Evolutionary conservation across 139 green algal genomes (phyloP), one percentile per base, ranked within the genome.

Genomic region (Haematococcus lacustris): DNA sequence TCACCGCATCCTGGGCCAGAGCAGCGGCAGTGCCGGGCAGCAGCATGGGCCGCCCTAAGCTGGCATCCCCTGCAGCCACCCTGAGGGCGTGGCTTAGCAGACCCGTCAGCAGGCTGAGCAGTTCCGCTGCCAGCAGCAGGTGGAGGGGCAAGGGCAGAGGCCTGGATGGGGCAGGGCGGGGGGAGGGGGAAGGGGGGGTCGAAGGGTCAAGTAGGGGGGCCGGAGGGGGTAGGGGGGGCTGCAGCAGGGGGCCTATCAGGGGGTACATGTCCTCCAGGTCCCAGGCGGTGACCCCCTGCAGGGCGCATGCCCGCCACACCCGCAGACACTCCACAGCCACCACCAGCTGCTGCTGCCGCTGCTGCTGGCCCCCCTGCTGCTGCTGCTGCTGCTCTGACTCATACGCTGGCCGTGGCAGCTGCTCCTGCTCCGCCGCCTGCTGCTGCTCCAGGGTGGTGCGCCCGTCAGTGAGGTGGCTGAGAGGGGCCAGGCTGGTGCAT

Each of bases 251-350:
- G 17, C 50, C 68, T 50, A 71, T 2, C 64, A 43, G 71, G 28
- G 73, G 60, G 74, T 82, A 89, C 43, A 82, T 61, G 39, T 84
- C 73, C 13, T 89, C 83, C n/a, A 88, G 40, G 33, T 59, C 50
- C 3, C 7, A 80, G 64, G 21, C 59, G 6, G 43, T 50, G n/a
- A 89, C 60, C 28, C 75, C 71, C 40, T 90, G 83, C 33, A 76
- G 61, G 2, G 80, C 81, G 39, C 78, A 81, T 1, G 60, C 74
- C 9, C 84, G 76, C 85, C 85, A 90, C 3, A 78, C 40, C 5
- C 83, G 80, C 39, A 90, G 74, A 21, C 76, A 73, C 66, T 90
- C 85, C 37, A 77, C 64, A 4, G 33, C 34, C 76, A 77, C 61
- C 57, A 66, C 28, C 0, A 25, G 40, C 43, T 61, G 37, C 13